Percentiles rank a stretch among this genome's conserved stretches.
Conservation (phyloP, 352 stramenopile genomes). For the Thalassiosira hispida region DNA sequence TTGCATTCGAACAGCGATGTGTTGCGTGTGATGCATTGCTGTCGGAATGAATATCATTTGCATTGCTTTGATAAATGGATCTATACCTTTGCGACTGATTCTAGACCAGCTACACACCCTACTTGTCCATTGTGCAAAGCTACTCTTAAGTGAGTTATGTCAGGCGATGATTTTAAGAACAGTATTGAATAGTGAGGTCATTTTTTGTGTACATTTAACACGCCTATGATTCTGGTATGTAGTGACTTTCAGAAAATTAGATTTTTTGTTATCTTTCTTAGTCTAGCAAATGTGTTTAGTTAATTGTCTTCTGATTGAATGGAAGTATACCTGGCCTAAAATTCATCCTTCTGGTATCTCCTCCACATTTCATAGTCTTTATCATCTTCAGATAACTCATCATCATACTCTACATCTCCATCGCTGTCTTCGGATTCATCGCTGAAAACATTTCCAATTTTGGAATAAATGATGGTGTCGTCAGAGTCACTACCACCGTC, state of each 20-base stretch:
- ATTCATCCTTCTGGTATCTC: slow-evolving; percentile 17
- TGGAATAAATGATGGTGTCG: slow-evolving; percentile 8
- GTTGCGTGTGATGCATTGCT: slow-evolving; percentile 35
- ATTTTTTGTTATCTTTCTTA: too few relatives aligned
- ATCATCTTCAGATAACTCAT: slow-evolving; percentile 45
- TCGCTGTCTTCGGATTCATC: slow-evolving; percentile 27
- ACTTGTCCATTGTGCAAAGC: slow-evolving; percentile 51
- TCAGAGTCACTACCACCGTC: not conserved
- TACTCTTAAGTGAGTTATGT: slow-evolving; percentile 16
- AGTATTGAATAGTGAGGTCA: not conserved
- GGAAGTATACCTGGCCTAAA: not conserved
- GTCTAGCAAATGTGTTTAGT: not conserved
- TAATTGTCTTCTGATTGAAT: slow-evolving; percentile 1
- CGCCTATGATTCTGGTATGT: too few relatives aligned
- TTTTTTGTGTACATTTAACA: too few relatives aligned
- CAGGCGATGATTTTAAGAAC: slow-evolving; percentile 9
- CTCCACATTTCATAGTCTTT: slow-evolving; percentile 38
- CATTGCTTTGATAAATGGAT: slow-evolving; percentile 58
- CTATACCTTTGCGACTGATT: slow-evolving; percentile 54
- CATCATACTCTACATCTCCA: slow-evolving; percentile 29
- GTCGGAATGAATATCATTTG: slow-evolving; percentile 55
- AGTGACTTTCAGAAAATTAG: too few relatives aligned
- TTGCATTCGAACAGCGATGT: slow-evolving; percentile 27
- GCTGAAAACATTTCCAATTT: slow-evolving; percentile 41
- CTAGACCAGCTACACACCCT: slow-evolving; percentile 30